Base-by-base conservation (phyloP, 2,329 filamentous ascomycete genomes). In the Beauveria scarabaeidicola region DNA sequence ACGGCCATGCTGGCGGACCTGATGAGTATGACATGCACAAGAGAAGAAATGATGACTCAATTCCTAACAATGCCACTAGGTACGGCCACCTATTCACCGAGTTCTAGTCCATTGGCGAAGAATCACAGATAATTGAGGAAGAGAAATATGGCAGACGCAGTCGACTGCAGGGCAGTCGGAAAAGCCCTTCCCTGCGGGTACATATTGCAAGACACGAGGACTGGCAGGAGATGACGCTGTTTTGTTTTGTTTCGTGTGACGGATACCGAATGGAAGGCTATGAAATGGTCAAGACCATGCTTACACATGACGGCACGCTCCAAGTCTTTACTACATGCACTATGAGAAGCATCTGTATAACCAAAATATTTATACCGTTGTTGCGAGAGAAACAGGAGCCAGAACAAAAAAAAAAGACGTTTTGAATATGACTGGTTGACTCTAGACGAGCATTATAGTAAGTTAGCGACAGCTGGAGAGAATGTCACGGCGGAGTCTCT, bases 51-150 rank as follows among this genome's bases (percentile, higher is more conserved):
- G 11, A 3, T 7, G 15, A 19, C n/a, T 9, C 3, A 38, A 7
- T 46, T 29, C 38, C 55, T 58, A 50, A 61, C 55, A 48, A 41
- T n/a, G 25, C 13, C 23, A 62, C 29, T 66, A 91, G 88, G 70
- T 86, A 86, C 67, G 88, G 87, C 52, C 82, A 90, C 71, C 73
- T 91, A 65, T 93, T 93, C 76, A 79, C 79, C 59, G 89, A 91
- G 69, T 91, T 91, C 71, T 90, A 80, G 19, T 25, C 32, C 2
- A 43, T 10, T 44, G 29, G 19, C 32, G 38, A n/a, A 44, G 60
- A 61, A 46, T 58, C 43, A 59, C 13, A 3, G n/a, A 47, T 3
- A 4, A 25, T 11, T 27, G 38, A 15, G 8, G n/a, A 43, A 47
- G 21, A 27, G 27, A n/a, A 32, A 36, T 11, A 41, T n/a, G 36